Evolutionary conservation across 768 basidiomycete genomes (phyloP).

Genomic region (Galerina marginata): DNA sequence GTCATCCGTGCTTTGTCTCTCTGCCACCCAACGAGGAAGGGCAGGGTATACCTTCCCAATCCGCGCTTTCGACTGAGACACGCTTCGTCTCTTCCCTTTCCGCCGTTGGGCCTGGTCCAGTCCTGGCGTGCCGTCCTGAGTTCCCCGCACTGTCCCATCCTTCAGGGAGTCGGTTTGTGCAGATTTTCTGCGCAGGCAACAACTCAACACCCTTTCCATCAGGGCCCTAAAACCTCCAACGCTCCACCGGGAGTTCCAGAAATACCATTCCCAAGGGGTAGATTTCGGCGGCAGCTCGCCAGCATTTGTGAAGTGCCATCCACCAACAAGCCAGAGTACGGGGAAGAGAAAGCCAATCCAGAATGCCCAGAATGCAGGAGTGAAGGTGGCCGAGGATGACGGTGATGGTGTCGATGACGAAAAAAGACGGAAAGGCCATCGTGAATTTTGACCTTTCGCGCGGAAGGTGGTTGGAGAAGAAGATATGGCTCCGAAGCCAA

Average conservation of each 20-base stretch:
- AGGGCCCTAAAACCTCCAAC: conserved; percentile 14
- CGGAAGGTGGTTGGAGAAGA: conserved; percentile 35
- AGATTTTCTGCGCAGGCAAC: conserved; percentile 29
- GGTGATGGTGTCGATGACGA: conserved; percentile 5
- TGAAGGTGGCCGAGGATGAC: conserved; percentile 25
- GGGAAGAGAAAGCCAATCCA: conserved; percentile 78
- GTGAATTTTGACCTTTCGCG: conserved; percentile 35
- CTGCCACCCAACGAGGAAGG: conserved; percentile 49
- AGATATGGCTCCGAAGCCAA: conserved; percentile 36
- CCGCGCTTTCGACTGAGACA: conserved; percentile 22
- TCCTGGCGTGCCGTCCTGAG: conserved; percentile 13
- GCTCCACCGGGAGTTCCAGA: conserved; percentile 42
- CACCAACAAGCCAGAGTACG: conserved; percentile 78
- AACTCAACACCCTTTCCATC: conserved; percentile 26
- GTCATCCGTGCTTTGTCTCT: conserved; percentile 48
- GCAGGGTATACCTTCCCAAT: conserved; percentile 34
- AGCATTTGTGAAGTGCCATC: conserved; percentile 65
- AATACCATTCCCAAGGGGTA: conserved; percentile 54
- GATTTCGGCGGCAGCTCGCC: conserved; percentile 52
- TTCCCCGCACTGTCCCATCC: conserved; percentile 15
- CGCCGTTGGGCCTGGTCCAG: conserved; percentile 17
- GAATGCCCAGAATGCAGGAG: conserved; percentile 67
- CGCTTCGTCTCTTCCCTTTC: conserved; percentile 25
- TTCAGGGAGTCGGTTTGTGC: neutral
- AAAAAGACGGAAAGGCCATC: conserved; percentile 18